phyloP scores from a whole-genome alignment of 1,139 yeast species.

The Blastobotrys petasosporus region DNA sequence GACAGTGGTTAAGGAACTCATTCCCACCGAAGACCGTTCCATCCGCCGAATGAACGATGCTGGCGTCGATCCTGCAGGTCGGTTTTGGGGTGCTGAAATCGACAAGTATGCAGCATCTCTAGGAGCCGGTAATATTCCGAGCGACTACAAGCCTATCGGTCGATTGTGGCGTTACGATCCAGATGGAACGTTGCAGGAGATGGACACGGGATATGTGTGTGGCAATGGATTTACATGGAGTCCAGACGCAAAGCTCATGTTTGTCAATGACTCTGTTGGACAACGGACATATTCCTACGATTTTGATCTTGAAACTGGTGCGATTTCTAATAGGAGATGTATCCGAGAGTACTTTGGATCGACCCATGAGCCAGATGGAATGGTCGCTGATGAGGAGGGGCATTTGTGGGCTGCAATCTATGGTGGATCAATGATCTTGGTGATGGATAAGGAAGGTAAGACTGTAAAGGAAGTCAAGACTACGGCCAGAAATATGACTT shows the following conservation, averaged over 20 bases:
- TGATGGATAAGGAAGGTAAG: constrained; percentile 42
- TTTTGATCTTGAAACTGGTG: constrained; percentile 45
- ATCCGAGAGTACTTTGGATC: constrained; percentile 38
- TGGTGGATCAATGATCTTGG: constrained; percentile 51
- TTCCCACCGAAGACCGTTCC: constrained; percentile 24
- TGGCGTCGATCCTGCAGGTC: constrained; percentile 33
- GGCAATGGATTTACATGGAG: constrained; percentile 71
- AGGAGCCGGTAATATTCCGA: constrained; percentile 20
- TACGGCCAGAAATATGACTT: constrained; percentile 58
- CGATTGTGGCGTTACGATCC: constrained; percentile 35
- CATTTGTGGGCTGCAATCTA: constrained; percentile 63
- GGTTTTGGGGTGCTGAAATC: constrained; percentile 27
- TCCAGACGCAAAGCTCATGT: constrained; percentile 44
- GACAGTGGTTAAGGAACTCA: constrained; percentile 27
- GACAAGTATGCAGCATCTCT: constrained; percentile 30
- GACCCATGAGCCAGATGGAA: constrained; percentile 71
- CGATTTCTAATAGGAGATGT: constrained; percentile 40
- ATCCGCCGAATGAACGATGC: constrained; percentile 31
- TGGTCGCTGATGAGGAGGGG: constrained; percentile 53
- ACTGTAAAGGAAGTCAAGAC: constrained; percentile 46
- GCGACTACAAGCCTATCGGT: constrained; percentile 30
- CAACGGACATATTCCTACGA: constrained; percentile 57
- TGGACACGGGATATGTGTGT: constrained; percentile 25
- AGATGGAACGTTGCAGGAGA: constrained; percentile 19
- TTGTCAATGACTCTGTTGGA: constrained; percentile 66